A percentile compares a stretch with the other conserved stretches of the same genome.
These are phyloP conservation scores for Chlorociboria aeruginascens DNA, from an alignment of 495 filamentous ascomycete genomes.

Conservation along the genomic window DNA sequence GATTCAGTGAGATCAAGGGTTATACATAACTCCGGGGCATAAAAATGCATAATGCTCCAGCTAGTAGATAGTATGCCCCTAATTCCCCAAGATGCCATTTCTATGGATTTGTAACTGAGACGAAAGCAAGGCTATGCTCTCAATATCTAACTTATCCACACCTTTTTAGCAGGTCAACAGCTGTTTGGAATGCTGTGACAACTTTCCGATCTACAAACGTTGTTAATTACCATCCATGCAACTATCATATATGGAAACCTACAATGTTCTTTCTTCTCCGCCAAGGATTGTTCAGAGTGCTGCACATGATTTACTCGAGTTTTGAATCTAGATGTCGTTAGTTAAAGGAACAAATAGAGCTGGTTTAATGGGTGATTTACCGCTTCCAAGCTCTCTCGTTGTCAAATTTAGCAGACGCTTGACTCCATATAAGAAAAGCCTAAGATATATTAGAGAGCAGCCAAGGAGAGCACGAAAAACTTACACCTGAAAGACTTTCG, in stretches of 20 bases:
- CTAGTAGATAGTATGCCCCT: too few species aligned
- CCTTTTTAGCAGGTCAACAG: conserved; percentile 49
- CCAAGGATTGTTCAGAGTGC: conserved; percentile 51
- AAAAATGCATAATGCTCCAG: too few species aligned
- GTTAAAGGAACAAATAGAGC: neutral
- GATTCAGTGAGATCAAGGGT: too few species aligned
- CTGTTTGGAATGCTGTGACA: conserved; percentile 70
- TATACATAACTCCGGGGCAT: too few species aligned
- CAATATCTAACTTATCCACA: too few species aligned
- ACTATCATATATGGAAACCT: conserved; percentile 20
- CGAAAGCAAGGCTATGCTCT: too few species aligned
- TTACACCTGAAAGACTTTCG: conserved; percentile 47
- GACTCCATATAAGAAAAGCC: conserved; percentile 63
- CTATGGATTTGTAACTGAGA: too few species aligned
- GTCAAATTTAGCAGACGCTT: conserved; percentile 52
- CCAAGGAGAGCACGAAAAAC: neutral
- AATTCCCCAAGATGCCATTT: too few species aligned
- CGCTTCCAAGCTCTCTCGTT: conserved; percentile 58
- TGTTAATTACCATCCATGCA: neutral
- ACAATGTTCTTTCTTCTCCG: conserved; percentile 67
- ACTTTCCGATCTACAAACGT: conserved; percentile 50
- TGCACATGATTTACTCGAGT: conserved; percentile 66
- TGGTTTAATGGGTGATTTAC: conserved; percentile 20
- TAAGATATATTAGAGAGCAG: conserved; percentile 18
- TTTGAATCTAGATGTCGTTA: conserved; percentile 41